Evolutionary conservation across 1,284 basidiomycete genomes (phyloP), one percentile per base, ranked within the genome.

Genomic region (Mixia osmundae): DNA sequence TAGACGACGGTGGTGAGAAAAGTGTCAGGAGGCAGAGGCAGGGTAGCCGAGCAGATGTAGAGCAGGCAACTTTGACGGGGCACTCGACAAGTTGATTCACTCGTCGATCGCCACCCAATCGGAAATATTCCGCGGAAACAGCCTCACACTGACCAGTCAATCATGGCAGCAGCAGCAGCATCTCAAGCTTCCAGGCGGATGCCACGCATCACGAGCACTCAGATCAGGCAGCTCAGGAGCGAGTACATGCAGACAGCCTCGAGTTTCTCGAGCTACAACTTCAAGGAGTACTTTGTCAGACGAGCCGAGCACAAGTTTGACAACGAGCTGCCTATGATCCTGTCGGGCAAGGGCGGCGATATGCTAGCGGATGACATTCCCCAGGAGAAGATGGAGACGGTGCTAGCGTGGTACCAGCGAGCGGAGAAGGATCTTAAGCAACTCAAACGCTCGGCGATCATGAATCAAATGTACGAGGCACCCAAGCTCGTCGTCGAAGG

Each of bases 401-500:
- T 39, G 25, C 30, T 37, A 20, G 27, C 39, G 11, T 43, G 41
- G 41, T 34, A 33, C 29, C 28, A 40, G 22, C 26, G 10, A 22
- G 27, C 38, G 5, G 39, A 43, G 18, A 33, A 21, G 19, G 41
- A 43, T 15, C 21, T 43, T 4, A 35, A 39, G 23, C 29, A 35
- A 11, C 36, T 40, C 28, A 36, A 40, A 27, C 29, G 41, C 9
- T 39, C 37, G 1, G 30, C 38, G 12, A 25, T 43, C 21, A 35
- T 39, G 25, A 43, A 43, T 26, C 37, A 33, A 15, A n/a, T 43
- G 2, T 43, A 36, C 30, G 27, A 30, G 15, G 41, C 41, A 20
- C 41, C 41, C 7, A 36, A 27, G 21, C 35, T 43, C 11, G 41
- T 43, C 12, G 35, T 43, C 1, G 41, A 43, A 22, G 41, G 36